Conservation (phyloP, 2,329 filamentous ascomycete species). For the Ceratocystis papillata region DNA sequence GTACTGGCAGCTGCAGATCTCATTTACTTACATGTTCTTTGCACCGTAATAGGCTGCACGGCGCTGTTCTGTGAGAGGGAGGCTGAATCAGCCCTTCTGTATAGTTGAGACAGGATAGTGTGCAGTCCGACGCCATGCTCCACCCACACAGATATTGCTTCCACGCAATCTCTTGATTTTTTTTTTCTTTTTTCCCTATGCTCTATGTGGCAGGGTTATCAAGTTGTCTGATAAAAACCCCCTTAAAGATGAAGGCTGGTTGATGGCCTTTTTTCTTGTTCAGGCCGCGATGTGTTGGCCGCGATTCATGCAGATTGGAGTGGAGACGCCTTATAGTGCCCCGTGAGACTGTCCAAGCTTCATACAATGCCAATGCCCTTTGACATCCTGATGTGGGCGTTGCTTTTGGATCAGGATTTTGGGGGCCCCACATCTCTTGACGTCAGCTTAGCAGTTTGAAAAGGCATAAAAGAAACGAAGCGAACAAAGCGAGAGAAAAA, state of each 20-base stretch:
- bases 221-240: background rate
- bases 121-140: background rate
- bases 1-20: constrained; percentile 1
- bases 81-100: background rate
- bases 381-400: background rate
- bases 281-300: constrained; percentile 4
- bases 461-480: constrained; percentile 1
- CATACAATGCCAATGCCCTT: background rate
- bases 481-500: background rate
- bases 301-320: background rate
- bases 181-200: background rate
- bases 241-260: background rate
- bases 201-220: background rate
- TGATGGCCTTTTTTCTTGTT: background rate
- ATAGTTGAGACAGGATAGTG: constrained; percentile 1
- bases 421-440: background rate
- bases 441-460: background rate
- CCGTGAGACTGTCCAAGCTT: constrained; percentile 10
- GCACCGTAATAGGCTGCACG: background rate
- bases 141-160: background rate
- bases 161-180: background rate
- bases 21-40: background rate
- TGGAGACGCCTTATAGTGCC: background rate
- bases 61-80: background rate
- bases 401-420: background rate